phyloP scores from a whole-genome alignment of 139 green algal species.

The Volvox reticuliferus region DNA sequence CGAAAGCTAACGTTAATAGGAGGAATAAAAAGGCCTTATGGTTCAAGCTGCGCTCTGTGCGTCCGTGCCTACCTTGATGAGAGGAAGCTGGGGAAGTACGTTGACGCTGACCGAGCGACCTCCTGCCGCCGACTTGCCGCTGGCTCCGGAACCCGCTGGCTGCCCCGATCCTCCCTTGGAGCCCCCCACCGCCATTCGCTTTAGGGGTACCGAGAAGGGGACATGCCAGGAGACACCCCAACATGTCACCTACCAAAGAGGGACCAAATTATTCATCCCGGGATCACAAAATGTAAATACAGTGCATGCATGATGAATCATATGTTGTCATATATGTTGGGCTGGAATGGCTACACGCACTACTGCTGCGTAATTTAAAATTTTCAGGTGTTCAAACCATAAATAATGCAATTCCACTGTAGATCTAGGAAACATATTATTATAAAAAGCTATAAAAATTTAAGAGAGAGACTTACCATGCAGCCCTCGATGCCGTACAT shows the following conservation, averaged over 20 bases:
- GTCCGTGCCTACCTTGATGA: conserved; percentile 42
- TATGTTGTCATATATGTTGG: too few relatives aligned
- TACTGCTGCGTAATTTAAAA: too few relatives aligned
- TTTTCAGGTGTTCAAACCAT: too few relatives aligned
- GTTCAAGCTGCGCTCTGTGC: too few relatives aligned
- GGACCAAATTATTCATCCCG: background rate
- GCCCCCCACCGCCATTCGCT: background rate
- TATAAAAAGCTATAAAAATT: too few relatives aligned
- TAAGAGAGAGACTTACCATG: conserved; percentile 39
- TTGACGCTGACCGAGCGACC: conserved; percentile 26
- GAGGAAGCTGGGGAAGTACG: conserved; percentile 55
- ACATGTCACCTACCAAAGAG: background rate
- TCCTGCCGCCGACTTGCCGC: background rate
- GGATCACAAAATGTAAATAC: background rate
- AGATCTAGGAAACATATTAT: too few relatives aligned
- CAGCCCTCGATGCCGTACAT: conserved; percentile 67
- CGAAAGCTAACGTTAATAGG: too few relatives aligned
- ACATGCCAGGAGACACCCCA: conserved; percentile 18
- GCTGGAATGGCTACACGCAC: too few relatives aligned
- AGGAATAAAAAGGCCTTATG: too few relatives aligned
- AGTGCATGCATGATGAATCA: background rate
- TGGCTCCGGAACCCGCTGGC: background rate
- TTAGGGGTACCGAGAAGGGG: conserved; percentile 22
- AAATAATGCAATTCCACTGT: too few relatives aligned
- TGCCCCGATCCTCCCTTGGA: too few relatives aligned